These are phyloP conservation scores for Staphylotrichum tortipilum DNA, from an alignment of 495 filamentous ascomycete genomes.

Conservation along the genomic window DNA sequence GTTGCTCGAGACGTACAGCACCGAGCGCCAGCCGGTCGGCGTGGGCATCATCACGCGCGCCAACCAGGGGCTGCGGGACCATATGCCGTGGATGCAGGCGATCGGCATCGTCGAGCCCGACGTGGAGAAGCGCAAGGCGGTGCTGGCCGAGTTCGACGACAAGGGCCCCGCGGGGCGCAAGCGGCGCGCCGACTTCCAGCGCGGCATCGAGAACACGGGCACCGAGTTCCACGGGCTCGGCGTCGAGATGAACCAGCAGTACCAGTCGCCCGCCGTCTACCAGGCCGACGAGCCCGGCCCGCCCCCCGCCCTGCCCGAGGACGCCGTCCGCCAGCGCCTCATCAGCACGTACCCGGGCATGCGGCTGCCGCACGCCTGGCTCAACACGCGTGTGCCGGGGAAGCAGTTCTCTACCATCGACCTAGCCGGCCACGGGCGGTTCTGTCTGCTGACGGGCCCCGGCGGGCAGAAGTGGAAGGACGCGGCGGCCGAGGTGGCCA, in stretches of 20 bases:
- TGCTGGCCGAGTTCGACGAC: constrained; percentile 21
- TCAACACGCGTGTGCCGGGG: constrained; percentile 24
- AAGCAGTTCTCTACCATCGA: constrained; percentile 31
- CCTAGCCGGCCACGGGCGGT: constrained; percentile 27
- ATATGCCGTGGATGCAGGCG: constrained; percentile 22
- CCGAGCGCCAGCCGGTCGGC: constrained; percentile 38
- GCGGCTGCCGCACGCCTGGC: constrained; percentile 34
- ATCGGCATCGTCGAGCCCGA: constrained; percentile 28
- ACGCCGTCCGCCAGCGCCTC: constrained; percentile 12
- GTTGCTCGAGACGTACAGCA: constrained; percentile 27
- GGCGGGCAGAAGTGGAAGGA: constrained; percentile 29
- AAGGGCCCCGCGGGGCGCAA: constrained; percentile 19
- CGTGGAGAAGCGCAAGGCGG: constrained; percentile 13
- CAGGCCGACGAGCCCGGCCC: constrained; percentile 9
- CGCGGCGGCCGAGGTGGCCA: constrained; percentile 15
- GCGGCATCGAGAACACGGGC: constrained; percentile 23
- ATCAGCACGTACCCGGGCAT: constrained; percentile 29
- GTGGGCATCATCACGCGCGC: constrained; percentile 28
- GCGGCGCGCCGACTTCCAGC: constrained; percentile 15
- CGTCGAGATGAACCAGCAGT: constrained; percentile 36
- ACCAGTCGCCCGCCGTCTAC: constrained; percentile 23
- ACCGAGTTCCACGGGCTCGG: constrained; percentile 32
- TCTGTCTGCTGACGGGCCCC: constrained; percentile 31
- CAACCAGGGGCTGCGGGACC: constrained; percentile 31
- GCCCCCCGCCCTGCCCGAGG: constrained; percentile 13